Percentiles rank a stretch among this genome's conserved stretches.
Evolutionary conservation across 2,329 filamentous ascomycete species (phyloP).

Genomic region (Aspergillus sp.): DNA sequence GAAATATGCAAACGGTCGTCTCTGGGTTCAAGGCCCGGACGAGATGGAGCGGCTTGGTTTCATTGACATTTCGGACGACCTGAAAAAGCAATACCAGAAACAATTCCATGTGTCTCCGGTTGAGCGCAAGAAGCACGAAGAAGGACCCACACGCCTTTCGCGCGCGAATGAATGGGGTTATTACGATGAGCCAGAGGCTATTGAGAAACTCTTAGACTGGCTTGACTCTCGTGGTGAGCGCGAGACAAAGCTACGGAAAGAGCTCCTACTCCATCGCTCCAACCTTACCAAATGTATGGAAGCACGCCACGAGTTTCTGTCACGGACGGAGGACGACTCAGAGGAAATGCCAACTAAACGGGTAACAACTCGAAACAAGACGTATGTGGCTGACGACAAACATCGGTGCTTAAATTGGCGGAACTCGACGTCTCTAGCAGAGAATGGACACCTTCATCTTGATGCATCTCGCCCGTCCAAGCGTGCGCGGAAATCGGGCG

Average conservation of each 20-base stretch:
- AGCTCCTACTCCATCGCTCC: constrained; percentile 73
- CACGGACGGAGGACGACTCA: constrained; percentile 50
- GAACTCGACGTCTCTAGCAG: constrained; percentile 60
- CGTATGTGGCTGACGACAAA: constrained; percentile 55
- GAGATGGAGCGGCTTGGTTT: constrained; percentile 83
- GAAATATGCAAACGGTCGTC: constrained; percentile 86
- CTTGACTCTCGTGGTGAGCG: constrained; percentile 83
- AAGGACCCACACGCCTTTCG: constrained; percentile 76
- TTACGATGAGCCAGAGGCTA: constrained; percentile 74
- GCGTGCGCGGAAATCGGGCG: constrained; percentile 47
- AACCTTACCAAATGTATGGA: constrained; percentile 78
- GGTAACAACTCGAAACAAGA: constrained; percentile 64
- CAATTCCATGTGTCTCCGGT: constrained; percentile 80
- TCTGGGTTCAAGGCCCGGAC: constrained; percentile 96
- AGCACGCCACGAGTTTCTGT: constrained; percentile 72
- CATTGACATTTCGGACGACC: constrained; percentile 71
- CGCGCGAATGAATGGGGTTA: constrained; percentile 87
- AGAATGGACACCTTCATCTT: constrained; percentile 60
- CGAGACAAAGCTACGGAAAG: constrained; percentile 84
- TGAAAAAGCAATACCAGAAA: constrained; percentile 72
- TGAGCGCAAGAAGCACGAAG: constrained; percentile 81
- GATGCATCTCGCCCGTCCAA: constrained; percentile 56
- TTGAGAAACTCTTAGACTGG: constrained; percentile 82
- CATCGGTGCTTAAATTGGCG: constrained; percentile 66
- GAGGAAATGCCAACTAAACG: constrained; percentile 50